Evolutionary conservation across 1,284 basidiomycete genomes (phyloP), one percentile per base, ranked within the genome.

Genomic region (Ustilago esculenta): DNA sequence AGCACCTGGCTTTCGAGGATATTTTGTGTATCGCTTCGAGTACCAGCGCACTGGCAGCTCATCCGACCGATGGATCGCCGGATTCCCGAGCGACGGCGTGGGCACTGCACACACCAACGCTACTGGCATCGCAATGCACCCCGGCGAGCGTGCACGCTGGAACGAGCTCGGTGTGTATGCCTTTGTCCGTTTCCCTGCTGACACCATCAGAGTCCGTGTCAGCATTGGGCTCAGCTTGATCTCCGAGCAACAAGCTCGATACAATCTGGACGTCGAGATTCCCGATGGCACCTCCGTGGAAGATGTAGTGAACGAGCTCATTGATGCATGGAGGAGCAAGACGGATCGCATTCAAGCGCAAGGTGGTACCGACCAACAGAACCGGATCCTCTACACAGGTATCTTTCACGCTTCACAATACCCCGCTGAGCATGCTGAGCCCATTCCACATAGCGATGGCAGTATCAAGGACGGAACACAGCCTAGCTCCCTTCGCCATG

Each of bases 221-320:
- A 85, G 90, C 9, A 84, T 92, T 1, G 90, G 90, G 0, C 88
- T 90, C 9, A 91, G 90, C 10, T 90, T 92, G 75, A 90, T 92
- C 60, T 90, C 89, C 0, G 83, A 88, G 14, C 88, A 89, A 7
- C 90, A 92, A 73, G 91, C 91, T 1, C 83, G 88, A 39, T 90
- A 84, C 84, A 90, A 72, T 86, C 87, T 84, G 0, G 87, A 91
- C 29, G 69, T 77, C 20, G 83, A 84, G 55, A 71, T 84, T 17
- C 51, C 48, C 10, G 57, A 81, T 65, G 86, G 85, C 0, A 85
- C 84, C 37, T 66, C 82, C 1, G 81, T 92, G 5, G 89, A 90
- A 70, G 78, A 86, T 41, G 92, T 90, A 0, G 88, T 88, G 1
- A 77, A 80, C 4, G 60, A 53, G 21, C 89, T 88, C 3, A 86